These are phyloP conservation scores for Jackrogersella minutella DNA, from an alignment of 495 filamentous ascomycete species.

Conservation along the genomic window DNA sequence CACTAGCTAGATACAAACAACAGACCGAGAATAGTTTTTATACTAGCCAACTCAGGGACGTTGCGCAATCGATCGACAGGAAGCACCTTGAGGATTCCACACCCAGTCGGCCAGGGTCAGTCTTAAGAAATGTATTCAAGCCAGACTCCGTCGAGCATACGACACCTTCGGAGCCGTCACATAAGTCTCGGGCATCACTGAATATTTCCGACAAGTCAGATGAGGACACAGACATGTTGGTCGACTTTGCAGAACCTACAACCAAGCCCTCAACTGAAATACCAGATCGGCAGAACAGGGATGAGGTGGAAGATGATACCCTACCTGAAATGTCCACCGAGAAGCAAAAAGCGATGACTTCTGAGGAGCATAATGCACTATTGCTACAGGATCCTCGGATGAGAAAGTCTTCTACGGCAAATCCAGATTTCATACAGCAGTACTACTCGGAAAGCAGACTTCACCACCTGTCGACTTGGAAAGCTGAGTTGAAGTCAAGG, in stretches of 20 bases:
- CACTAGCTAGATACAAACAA: constrained; percentile 68
- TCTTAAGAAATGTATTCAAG: background rate
- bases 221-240: constrained; percentile 22
- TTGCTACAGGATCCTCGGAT: constrained; percentile 83
- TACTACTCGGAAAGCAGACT: constrained; percentile 93
- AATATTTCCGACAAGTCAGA: constrained; percentile 14
- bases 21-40: constrained; percentile 84
- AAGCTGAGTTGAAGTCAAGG: constrained; percentile 87
- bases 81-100: constrained; percentile 13
- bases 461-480: constrained; percentile 95
- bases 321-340: constrained; percentile 31
- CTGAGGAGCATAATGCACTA: constrained; percentile 89
- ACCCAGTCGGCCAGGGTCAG: constrained; percentile 16
- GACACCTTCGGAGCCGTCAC: background rate
- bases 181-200: constrained; percentile 9
- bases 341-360: constrained; percentile 64
- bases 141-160: background rate
- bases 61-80: constrained; percentile 33
- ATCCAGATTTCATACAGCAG: constrained; percentile 91
- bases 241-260: constrained; percentile 15
- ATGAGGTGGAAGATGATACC: constrained; percentile 41
- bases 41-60: constrained; percentile 68
- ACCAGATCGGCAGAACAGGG: background rate
- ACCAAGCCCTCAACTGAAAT: background rate
- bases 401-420: constrained; percentile 82